Conservation (phyloP, 345 rosid genomes). For the Pistacia integerrima region DNA sequence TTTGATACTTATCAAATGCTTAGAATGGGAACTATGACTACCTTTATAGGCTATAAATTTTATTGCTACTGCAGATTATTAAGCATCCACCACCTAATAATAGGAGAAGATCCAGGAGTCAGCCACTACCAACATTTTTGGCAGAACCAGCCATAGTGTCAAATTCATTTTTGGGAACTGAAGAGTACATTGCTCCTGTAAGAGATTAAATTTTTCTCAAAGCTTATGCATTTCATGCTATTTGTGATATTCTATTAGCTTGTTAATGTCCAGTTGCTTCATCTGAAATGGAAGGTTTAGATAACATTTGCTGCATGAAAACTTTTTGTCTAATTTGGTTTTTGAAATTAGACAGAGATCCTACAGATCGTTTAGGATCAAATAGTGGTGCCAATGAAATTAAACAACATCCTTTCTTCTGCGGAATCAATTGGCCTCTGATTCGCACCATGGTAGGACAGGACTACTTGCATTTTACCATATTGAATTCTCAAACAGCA, state of each 20-base stretch:
- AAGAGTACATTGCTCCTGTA: slow-evolving; percentile 98
- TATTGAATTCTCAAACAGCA: too few species aligned
- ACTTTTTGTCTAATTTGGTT: background rate
- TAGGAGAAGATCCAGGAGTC: slow-evolving; percentile 76
- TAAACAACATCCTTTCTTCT: too few species aligned
- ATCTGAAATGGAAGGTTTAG: background rate
- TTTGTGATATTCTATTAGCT: background rate
- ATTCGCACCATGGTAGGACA: too few species aligned
- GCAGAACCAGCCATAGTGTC: slow-evolving; percentile 81
- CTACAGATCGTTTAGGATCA: too few species aligned
- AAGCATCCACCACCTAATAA: slow-evolving; percentile 46
- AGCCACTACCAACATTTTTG: slow-evolving; percentile 67
- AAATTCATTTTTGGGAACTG: slow-evolving; percentile 96
- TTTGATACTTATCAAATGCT: background rate
- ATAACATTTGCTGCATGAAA: background rate
- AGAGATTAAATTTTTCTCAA: slow-evolving; percentile 15
- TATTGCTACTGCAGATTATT: slow-evolving; percentile 53
- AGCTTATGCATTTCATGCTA: slow-evolving; percentile 8
- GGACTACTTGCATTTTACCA: too few species aligned
- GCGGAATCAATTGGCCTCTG: too few species aligned
- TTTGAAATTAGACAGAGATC: background rate
- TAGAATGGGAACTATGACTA: background rate
- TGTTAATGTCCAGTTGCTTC: background rate
- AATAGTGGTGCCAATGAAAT: too few species aligned
- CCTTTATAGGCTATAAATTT: background rate